Evolutionary conservation across 2,329 filamentous ascomycete species (phyloP).

Genomic region (Aspergillus neoniger): DNA sequence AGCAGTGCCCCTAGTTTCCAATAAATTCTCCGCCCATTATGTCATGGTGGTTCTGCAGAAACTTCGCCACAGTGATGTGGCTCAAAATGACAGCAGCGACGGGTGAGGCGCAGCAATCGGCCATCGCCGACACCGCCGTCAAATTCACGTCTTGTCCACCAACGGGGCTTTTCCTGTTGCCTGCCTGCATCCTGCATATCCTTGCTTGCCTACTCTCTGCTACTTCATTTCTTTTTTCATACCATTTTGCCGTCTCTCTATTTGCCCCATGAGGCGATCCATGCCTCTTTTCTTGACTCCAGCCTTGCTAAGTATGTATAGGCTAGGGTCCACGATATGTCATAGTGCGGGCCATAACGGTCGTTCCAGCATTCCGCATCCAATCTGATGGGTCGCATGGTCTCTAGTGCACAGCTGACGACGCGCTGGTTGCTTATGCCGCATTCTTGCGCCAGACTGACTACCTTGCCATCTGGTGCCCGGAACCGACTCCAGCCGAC

Average conservation of each 20-base stretch:
- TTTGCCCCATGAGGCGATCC: conserved; percentile 1
- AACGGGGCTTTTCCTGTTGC: background rate
- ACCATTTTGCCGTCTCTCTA: background rate
- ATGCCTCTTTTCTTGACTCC: background rate
- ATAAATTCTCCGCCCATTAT: conserved; percentile 10
- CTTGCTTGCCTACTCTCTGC: background rate
- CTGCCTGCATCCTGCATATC: conserved; percentile 2
- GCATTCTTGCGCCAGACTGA: background rate
- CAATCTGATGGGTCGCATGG: conserved; percentile 7
- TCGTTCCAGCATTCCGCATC: background rate
- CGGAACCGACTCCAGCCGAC: conserved; percentile 18
- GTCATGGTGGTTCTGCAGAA: conserved; percentile 17
- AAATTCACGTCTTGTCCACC: background rate
- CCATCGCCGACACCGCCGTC: conserved; percentile 13
- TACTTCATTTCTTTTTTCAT: conserved; percentile 6
- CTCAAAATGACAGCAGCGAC: conserved; percentile 9
- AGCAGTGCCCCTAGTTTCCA: background rate
- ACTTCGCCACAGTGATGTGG: conserved; percentile 18
- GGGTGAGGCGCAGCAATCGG: conserved; percentile 17
- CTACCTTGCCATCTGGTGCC: conserved; percentile 2
- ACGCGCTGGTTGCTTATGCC: conserved; percentile 6
- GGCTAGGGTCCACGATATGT: conserved; percentile 9
- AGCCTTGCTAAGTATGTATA: background rate
- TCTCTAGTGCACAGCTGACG: conserved; percentile 7
- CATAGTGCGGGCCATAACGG: conserved; percentile 4